Conservation (phyloP, 2,329 filamentous ascomycete genomes). For the Knufia petricola region DNA sequence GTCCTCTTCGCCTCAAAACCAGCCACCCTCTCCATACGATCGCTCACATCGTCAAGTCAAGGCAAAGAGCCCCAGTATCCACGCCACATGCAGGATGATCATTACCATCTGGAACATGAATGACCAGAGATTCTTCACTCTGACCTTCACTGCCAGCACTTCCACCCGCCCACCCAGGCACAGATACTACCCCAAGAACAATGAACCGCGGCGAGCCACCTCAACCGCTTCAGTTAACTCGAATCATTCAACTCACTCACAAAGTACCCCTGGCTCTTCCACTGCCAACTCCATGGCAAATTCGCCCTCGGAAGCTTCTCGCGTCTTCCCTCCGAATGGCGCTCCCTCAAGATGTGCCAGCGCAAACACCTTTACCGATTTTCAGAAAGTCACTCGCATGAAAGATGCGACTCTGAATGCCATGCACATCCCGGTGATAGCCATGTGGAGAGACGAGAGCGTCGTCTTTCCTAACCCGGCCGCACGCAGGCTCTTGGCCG, state of each 20-base stretch:
- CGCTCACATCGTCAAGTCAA: conserved; percentile 24
- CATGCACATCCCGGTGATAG: conserved; percentile 63
- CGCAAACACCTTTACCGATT: conserved; percentile 52
- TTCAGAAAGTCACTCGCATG: conserved; percentile 64
- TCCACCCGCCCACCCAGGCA: not conserved
- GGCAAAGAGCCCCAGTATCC: conserved; percentile 31
- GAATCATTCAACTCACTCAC: conserved; percentile 17
- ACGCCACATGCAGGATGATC: conserved; percentile 61
- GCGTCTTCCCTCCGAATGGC: conserved; percentile 57
- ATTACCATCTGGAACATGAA: conserved; percentile 66
- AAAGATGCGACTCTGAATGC: conserved; percentile 70
- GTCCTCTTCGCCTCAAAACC: conserved; percentile 41
- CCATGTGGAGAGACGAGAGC: conserved; percentile 72
- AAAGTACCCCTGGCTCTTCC: conserved; percentile 21
- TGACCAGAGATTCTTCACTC: conserved; percentile 58
- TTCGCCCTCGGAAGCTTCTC: conserved; percentile 45
- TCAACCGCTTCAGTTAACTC: conserved; percentile 17
- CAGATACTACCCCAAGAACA: conserved; percentile 8
- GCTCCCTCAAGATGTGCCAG: conserved; percentile 49
- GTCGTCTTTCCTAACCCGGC: conserved; percentile 65
- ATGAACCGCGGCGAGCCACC: conserved; percentile 10
- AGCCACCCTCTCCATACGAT: conserved; percentile 29
- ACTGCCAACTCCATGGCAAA: conserved; percentile 31
- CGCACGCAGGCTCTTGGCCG: conserved; percentile 43
- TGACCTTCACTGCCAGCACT: conserved; percentile 55